Conservation (phyloP, 2,329 filamentous ascomycete genomes). For the Pestalotiopsis sp. region DNA sequence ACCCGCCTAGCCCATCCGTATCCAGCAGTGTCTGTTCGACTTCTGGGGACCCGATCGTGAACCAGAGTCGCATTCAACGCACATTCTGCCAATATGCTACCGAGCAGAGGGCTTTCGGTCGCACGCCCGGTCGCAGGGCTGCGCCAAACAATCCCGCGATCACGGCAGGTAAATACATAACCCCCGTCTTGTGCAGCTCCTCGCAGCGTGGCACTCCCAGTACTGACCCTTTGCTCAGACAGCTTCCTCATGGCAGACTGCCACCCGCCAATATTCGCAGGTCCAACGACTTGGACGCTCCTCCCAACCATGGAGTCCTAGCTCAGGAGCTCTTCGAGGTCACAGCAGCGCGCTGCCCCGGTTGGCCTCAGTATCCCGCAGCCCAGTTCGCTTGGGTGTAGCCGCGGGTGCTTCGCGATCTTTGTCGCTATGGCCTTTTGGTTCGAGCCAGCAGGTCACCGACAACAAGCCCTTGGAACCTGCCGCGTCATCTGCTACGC, state of each 20-base stretch:
- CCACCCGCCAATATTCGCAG: conserved; percentile 19
- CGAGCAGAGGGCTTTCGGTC: conserved; percentile 46
- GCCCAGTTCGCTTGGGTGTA: conserved; percentile 14
- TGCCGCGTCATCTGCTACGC: conserved; percentile 16
- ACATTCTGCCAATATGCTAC: conserved; percentile 38
- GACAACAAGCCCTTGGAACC: conserved; percentile 15
- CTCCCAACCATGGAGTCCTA: conserved; percentile 12
- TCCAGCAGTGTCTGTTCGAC: neutral
- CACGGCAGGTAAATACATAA: conserved; percentile 26
- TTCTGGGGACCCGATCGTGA: neutral
- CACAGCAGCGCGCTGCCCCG: conserved; percentile 18
- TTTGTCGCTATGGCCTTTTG: conserved; percentile 34
- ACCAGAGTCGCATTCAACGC: neutral
- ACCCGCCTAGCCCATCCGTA: neutral
- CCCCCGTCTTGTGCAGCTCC: neutral
- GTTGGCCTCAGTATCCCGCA: conserved; percentile 19
- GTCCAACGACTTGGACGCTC: conserved; percentile 13
- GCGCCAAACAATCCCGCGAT: conserved; percentile 16
- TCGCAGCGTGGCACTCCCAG: neutral
- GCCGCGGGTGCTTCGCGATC: conserved; percentile 29
- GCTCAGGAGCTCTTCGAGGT: conserved; percentile 14
- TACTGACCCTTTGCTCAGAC: conserved; percentile 20
- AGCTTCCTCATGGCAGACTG: conserved; percentile 16
- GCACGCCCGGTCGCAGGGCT: conserved; percentile 36
- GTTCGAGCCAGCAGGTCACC: conserved; percentile 24